Evolutionary conservation across 2,329 filamentous ascomycete species (phyloP).

Genomic region (Mycosphaerella arachidis): DNA sequence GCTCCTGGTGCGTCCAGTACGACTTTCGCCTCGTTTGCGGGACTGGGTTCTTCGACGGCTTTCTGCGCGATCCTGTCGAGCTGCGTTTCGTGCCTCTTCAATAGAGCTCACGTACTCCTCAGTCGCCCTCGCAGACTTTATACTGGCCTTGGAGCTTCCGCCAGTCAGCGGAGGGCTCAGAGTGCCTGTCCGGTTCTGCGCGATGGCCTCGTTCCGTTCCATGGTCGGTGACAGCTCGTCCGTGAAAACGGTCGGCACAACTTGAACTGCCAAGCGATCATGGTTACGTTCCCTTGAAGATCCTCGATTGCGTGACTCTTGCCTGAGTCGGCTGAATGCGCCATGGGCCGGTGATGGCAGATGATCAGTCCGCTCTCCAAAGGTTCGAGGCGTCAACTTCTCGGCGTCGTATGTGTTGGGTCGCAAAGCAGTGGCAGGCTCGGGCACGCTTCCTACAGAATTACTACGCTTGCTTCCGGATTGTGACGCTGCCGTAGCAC

Average conservation of each 20-base stretch:
- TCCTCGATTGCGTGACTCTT: constrained; percentile 58
- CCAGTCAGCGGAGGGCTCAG: constrained; percentile 4
- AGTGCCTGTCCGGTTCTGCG: constrained; percentile 5
- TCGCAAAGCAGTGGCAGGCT: constrained; percentile 27
- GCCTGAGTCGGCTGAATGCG: constrained; percentile 59
- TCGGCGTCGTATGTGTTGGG: constrained; percentile 18
- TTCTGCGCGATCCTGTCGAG: constrained; percentile 37
- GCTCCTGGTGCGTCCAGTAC: constrained; percentile 36
- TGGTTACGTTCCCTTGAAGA: constrained; percentile 76
- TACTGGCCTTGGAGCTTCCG: constrained; percentile 50
- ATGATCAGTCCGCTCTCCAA: constrained; percentile 36
- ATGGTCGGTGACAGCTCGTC: constrained; percentile 19
- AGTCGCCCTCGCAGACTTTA: constrained; percentile 59
- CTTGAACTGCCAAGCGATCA: constrained; percentile 55
- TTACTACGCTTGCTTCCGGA: constrained; percentile 19
- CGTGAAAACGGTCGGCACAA: constrained; percentile 41
- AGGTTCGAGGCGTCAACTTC: constrained; percentile 13
- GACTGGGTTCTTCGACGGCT: constrained; percentile 45
- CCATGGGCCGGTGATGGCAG: constrained; percentile 66
- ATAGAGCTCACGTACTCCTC: constrained; percentile 85
- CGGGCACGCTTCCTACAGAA: constrained; percentile 20
- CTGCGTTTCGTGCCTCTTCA: constrained; percentile 57
- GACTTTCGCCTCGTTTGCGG: constrained; percentile 43
- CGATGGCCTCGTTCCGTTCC: constrained; percentile 1
- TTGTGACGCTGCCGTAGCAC: constrained; percentile 7